Evolutionary conservation across 495 filamentous ascomycete genomes (phyloP).

Genomic region (Penicillium nucicola): DNA sequence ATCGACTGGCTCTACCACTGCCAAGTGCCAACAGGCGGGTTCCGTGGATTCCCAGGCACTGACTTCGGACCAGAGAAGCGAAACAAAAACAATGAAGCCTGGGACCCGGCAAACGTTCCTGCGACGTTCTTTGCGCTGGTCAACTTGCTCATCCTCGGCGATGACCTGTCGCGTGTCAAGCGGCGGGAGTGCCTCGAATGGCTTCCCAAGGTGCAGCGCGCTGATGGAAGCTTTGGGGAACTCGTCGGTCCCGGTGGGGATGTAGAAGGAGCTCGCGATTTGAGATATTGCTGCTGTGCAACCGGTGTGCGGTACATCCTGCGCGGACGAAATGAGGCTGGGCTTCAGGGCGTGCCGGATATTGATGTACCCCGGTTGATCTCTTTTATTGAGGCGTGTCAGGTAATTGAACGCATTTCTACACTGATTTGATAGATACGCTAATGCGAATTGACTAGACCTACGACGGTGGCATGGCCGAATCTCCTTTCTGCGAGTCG

Average conservation of each 20-base stretch:
- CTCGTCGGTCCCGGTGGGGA: constrained; percentile 55
- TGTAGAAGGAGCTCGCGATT: constrained; percentile 76
- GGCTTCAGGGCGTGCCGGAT: constrained; percentile 60
- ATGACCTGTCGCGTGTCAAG: constrained; percentile 66
- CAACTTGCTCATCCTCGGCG: constrained; percentile 69
- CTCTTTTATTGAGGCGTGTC: constrained; percentile 64
- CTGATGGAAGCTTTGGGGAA: constrained; percentile 91
- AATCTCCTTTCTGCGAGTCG: constrained; percentile 77
- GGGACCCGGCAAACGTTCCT: constrained; percentile 80
- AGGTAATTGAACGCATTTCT: constrained; percentile 47
- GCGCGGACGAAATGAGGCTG: constrained; percentile 51
- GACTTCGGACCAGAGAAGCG: constrained; percentile 48
- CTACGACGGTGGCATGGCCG: constrained; percentile 87
- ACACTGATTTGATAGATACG: constrained; percentile 4
- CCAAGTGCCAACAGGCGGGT: constrained; percentile 72
- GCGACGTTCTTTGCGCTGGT: constrained; percentile 86
- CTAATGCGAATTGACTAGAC: constrained; percentile 50
- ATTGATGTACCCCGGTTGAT: constrained; percentile 70
- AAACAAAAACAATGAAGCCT: constrained; percentile 47
- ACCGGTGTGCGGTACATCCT: constrained; percentile 80
- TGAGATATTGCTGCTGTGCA: constrained; percentile 82
- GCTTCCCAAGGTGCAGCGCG: constrained; percentile 73
- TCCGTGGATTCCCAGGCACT: constrained; percentile 74
- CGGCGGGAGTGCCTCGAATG: constrained; percentile 65
- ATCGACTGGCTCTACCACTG: constrained; percentile 71